Conservation (phyloP, 345 rosid species). For the Rubroshorea leprosula region DNA sequence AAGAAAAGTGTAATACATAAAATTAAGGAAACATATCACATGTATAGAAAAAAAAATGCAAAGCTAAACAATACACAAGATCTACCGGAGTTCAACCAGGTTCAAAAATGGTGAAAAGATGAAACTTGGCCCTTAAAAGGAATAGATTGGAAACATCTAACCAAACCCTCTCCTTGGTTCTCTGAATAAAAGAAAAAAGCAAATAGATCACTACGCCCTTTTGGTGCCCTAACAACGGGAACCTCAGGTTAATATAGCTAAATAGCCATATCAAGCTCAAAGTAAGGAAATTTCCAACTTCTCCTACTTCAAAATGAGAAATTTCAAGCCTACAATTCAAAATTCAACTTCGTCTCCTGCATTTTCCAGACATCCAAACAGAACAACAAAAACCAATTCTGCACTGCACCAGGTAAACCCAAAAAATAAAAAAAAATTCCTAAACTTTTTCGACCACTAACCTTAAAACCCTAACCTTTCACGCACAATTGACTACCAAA, state of each 20-base stretch:
- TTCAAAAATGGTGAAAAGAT: not conserved
- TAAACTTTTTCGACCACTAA: not conserved
- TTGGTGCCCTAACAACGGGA: not conserved
- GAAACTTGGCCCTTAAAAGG: conserved; percentile 7
- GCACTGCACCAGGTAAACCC: not conserved
- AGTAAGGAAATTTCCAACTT: not conserved
- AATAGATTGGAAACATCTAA: not conserved
- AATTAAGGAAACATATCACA: not conserved
- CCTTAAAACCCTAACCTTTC: conserved; percentile 12
- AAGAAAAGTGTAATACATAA: not conserved
- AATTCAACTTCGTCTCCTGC: conserved; percentile 7
- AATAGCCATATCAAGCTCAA: not conserved
- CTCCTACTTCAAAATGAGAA: not conserved
- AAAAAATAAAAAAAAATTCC: not conserved
- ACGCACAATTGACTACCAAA: no score
- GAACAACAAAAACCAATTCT: not conserved
- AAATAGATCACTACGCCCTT: not conserved
- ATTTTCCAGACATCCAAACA: conserved; percentile 18
- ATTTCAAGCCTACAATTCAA: conserved; percentile 8
- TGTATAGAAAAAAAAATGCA: not conserved
- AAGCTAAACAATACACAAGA: conserved; percentile 6
- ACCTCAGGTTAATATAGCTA: conserved; percentile 4
- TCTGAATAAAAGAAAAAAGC: not conserved
- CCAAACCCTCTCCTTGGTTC: not conserved
- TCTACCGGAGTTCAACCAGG: conserved; percentile 3